Percentiles rank a stretch among this genome's conserved stretches.
Conservation (phyloP, 1,284 basidiomycete genomes). For the Pyrrhoderma lamaoense region DNA sequence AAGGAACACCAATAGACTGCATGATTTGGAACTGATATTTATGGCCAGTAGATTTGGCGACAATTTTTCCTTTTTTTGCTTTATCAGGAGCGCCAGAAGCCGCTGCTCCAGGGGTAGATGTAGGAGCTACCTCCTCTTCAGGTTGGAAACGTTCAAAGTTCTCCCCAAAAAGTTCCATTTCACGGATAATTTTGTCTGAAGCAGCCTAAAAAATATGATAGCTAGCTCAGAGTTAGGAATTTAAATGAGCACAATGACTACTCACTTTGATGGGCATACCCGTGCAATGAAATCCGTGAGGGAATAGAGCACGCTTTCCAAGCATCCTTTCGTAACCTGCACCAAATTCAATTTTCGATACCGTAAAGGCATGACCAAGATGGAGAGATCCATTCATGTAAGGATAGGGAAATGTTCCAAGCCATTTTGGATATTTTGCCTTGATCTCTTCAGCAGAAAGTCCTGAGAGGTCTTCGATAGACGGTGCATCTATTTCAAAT, state of each 20-base stretch:
- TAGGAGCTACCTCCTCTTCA: slow-evolving; percentile 31
- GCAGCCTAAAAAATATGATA: slow-evolving; percentile 54
- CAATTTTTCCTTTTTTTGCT: slow-evolving; percentile 94
- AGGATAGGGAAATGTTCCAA: slow-evolving; percentile 91
- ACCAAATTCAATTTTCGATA: slow-evolving; percentile 97
- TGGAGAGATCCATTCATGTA: slow-evolving; percentile 99
- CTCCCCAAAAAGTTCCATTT: slow-evolving; percentile 93
- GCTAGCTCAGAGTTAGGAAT: neutral
- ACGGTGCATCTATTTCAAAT: slow-evolving; percentile 84
- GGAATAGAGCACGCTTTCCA: slow-evolving; percentile 93
- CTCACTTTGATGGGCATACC: slow-evolving; percentile 98
- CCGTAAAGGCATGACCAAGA: slow-evolving; percentile 96
- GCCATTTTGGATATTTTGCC: slow-evolving; percentile 89
- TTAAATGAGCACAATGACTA: neutral
- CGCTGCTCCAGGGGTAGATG: slow-evolving; percentile 29
- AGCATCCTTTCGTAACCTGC: slow-evolving; percentile 95
- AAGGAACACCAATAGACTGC: slow-evolving; percentile 87
- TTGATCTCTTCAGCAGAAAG: slow-evolving; percentile 58
- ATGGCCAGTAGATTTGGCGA: slow-evolving; percentile 88
- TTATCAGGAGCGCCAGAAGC: slow-evolving; percentile 56
- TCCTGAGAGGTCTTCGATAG: slow-evolving; percentile 53
- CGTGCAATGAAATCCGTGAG: slow-evolving; percentile 93
- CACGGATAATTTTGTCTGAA: slow-evolving; percentile 94
- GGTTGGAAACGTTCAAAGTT: slow-evolving; percentile 75
- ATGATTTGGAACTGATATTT: slow-evolving; percentile 99